Evolutionary conservation across 768 basidiomycete genomes (phyloP), one percentile per base, ranked within the genome.

Genomic region (Clitopilus hobsonii): DNA sequence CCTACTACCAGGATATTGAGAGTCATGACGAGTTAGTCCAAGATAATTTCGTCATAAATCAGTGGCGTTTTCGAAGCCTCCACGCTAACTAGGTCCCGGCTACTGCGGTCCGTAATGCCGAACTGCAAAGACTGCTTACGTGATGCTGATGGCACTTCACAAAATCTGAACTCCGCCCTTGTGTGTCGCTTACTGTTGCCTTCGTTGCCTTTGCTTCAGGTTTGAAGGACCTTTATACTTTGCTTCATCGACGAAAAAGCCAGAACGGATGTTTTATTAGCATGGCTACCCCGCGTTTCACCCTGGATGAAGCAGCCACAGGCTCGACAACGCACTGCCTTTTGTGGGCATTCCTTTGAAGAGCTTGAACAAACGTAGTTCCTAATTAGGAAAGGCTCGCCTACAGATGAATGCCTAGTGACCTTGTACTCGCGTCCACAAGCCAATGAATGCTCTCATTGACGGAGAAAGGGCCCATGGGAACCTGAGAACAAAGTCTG

Each of bases 1-100:
- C 77, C 77, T 51, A 79, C 62, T 55, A 79, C 67, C 49, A 79
- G 71, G 1, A 64, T 52, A 11, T 56, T 67, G 13, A 65, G 52
- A 36, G 32, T 11, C 2, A 36, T 3, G 13, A 36, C n/a, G 32
- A n/a, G n/a, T n/a, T n/a, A n/a, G n/a, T n/a, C n/a, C n/a, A n/a
- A n/a, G n/a, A n/a, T n/a, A n/a, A n/a, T n/a, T n/a, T 11, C 4
- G 32, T 36, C 32, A 36, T 11, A 4, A 36, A 36, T 14, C 32
- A 36, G 8, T n/a, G 32, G 13, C 8, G 32, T 36, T 14, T 30
- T n/a, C n/a, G 29, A 4, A 14, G n/a, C 4, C 32, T 36, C n/a
- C 2, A n/a, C 4, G 4, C 32, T n/a, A 4, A 11, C 3, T 14
- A 36, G 32, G 32, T 4, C 32, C n/a, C n/a, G n/a, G n/a, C n/a